Evolutionary conservation across 306 rosid genomes (phyloP).

Genomic region (Vigna reflexopilosa): DNA sequence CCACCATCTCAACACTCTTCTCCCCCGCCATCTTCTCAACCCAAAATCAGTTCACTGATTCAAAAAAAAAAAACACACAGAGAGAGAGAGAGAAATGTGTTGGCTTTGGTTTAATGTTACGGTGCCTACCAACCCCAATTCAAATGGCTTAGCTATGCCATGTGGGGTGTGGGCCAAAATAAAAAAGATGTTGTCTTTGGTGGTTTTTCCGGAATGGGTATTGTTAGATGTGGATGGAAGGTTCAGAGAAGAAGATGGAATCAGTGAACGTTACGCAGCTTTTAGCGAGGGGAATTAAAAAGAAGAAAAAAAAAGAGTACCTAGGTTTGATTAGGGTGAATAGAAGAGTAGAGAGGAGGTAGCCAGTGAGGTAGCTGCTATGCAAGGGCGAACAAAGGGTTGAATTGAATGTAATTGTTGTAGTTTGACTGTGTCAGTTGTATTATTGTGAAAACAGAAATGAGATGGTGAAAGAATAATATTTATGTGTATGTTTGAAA

Average conservation of each 20-base stretch:
- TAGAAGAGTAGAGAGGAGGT: neutral
- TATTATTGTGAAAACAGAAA: conserved; percentile 1
- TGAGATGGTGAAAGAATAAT: conserved; percentile 7
- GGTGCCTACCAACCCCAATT: conserved; percentile 21
- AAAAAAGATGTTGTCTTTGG: conserved; percentile 34
- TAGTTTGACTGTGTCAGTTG: conserved; percentile 26
- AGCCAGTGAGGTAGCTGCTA: neutral
- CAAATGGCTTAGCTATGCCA: conserved; percentile 13
- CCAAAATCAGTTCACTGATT: conserved; percentile 8
- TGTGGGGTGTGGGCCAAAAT: conserved; percentile 25
- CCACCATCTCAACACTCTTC: conserved; percentile 61
- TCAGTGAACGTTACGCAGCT: conserved; percentile 34
- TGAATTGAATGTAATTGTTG: conserved; percentile 3
- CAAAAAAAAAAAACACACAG: neutral
- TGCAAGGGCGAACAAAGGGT: neutral
- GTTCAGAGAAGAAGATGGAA: conserved; percentile 47
- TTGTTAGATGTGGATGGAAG: neutral
- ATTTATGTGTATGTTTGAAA: conserved; percentile 8
- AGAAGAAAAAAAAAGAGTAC: neutral
- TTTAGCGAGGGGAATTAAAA: neutral
- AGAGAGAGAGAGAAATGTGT: neutral
- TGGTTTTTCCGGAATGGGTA: conserved; percentile 36
- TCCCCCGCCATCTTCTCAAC: conserved; percentile 44
- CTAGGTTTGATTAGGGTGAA: neutral
- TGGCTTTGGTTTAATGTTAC: neutral